These are phyloP conservation scores for Juglanconis sp. DNA, from an alignment of 2,329 filamentous ascomycete genomes.

Conservation along the genomic window DNA sequence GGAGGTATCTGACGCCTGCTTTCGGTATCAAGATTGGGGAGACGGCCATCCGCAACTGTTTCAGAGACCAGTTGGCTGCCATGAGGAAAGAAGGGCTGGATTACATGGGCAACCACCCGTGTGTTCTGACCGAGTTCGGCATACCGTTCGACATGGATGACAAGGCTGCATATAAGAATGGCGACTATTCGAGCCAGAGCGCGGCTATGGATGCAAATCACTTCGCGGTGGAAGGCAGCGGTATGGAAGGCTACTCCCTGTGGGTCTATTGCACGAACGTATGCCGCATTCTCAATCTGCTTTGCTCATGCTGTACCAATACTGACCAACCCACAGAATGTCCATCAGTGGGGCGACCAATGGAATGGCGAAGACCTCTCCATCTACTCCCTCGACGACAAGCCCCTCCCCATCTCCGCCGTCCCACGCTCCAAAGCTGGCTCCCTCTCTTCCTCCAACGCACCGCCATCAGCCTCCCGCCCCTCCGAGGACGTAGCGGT, in stretches of 20 bases:
- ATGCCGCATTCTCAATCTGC: constrained; percentile 14
- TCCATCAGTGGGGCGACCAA: constrained; percentile 83
- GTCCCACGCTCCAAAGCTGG: constrained; percentile 14
- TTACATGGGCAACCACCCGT: constrained; percentile 83
- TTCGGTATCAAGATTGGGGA: constrained; percentile 93
- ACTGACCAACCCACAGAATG: constrained; percentile 56
- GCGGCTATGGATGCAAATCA: constrained; percentile 95
- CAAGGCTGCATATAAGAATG: constrained; percentile 90
- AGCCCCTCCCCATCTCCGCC: constrained; percentile 50
- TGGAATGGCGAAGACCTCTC: constrained; percentile 99
- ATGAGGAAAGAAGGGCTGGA: constrained; percentile 85
- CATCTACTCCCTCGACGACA: constrained; percentile 83
- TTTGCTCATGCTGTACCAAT: neutral
- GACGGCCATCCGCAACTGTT: constrained; percentile 88
- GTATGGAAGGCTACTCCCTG: constrained; percentile 79
- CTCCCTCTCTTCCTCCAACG: constrained; percentile 46
- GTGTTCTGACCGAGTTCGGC: constrained; percentile 89
- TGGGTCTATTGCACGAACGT: constrained; percentile 82
- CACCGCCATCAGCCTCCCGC: constrained; percentile 22
- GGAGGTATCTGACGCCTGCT: constrained; percentile 81
- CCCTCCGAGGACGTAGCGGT: constrained; percentile 49
- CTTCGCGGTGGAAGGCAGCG: constrained; percentile 81
- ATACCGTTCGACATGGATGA: constrained; percentile 99
- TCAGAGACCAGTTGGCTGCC: constrained; percentile 79
- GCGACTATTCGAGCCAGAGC: constrained; percentile 89